Evolutionary conservation across 495 filamentous ascomycete genomes (phyloP).

Genomic region (Penicillium simplicissimum): DNA sequence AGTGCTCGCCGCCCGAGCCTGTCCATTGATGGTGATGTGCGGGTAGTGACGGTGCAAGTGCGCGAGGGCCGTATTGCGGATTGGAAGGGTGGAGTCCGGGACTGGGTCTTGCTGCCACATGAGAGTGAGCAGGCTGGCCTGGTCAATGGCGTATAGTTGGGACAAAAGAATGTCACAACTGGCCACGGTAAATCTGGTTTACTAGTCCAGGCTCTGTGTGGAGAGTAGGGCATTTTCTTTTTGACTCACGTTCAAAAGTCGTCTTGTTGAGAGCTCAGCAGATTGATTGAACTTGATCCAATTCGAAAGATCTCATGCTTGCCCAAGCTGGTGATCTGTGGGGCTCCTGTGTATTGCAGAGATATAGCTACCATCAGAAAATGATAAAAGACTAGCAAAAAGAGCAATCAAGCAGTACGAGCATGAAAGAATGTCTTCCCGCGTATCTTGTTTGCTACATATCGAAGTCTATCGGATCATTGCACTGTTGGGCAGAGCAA

Average conservation of each 20-base stretch:
- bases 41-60: slow-evolving; percentile 73
- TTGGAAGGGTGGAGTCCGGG: slow-evolving; percentile 76
- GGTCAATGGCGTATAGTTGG: slow-evolving; percentile 41
- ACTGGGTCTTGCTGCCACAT: slow-evolving; percentile 60
- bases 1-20: slow-evolving; percentile 43
- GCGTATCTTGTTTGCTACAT: neutral
- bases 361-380: neutral
- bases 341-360: neutral
- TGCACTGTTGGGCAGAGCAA: neutral
- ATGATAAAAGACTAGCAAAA: neutral
- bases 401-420: neutral
- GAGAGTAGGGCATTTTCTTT: too few relatives aligned
- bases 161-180: neutral
- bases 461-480: too few relatives aligned
- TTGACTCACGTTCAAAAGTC: too few relatives aligned
- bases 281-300: neutral
- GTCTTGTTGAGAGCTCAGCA: too few relatives aligned
- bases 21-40: slow-evolving; percentile 69
- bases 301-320: neutral
- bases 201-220: too few relatives aligned
- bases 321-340: neutral
- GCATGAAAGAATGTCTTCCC: neutral
- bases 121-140: slow-evolving; percentile 27
- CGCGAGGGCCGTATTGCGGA: slow-evolving; percentile 75
- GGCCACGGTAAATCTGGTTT: neutral